A percentile compares a stretch with the other conserved stretches of the same genome.
These are phyloP conservation scores for Adiantum capillusveneris DNA, from an alignment of 75 land plant genomes.

Conservation along the genomic window DNA sequence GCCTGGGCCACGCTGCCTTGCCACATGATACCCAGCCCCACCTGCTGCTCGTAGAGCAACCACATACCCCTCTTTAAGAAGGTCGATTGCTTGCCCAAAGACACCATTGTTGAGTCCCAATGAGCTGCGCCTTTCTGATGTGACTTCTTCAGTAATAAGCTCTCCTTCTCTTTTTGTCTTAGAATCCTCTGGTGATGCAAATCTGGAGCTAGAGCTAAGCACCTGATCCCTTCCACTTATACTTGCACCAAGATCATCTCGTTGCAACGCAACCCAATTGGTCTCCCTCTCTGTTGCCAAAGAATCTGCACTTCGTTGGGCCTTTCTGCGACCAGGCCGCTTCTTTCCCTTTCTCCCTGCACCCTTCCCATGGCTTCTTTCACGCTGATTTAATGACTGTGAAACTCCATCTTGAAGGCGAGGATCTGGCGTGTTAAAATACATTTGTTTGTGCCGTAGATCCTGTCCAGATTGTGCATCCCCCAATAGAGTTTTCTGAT, in stretches of 20 bases:
- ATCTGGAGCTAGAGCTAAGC: constrained; percentile 66
- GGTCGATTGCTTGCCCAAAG: constrained; percentile 36
- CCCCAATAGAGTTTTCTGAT: constrained; percentile 35
- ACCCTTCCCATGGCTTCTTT: constrained; percentile 51
- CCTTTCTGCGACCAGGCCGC: constrained; percentile 64
- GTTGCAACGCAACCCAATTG: constrained; percentile 44
- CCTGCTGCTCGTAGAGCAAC: constrained; percentile 68
- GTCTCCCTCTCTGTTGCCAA: constrained; percentile 41
- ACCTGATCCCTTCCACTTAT: constrained; percentile 65
- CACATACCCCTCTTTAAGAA: constrained; percentile 75
- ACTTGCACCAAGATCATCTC: constrained; percentile 56
- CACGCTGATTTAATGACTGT: constrained; percentile 27
- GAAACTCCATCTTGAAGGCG: constrained; percentile 40
- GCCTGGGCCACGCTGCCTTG: constrained; percentile 80
- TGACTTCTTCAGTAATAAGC: constrained; percentile 29
- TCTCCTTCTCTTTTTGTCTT: constrained; percentile 35
- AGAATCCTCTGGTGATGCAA: constrained; percentile 81
- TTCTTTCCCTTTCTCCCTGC: constrained; percentile 84
- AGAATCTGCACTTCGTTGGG: constrained; percentile 39
- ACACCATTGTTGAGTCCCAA: constrained; percentile 13
- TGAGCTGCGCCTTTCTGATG: constrained; percentile 22
- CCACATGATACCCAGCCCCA: constrained; percentile 64
- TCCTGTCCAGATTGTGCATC: constrained; percentile 42
- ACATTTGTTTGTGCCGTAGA: constrained; percentile 38
- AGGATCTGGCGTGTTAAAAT: constrained; percentile 30